phyloP scores from a whole-genome alignment of 2,329 filamentous ascomycete species.

The Ophiosphaerella korrae region DNA sequence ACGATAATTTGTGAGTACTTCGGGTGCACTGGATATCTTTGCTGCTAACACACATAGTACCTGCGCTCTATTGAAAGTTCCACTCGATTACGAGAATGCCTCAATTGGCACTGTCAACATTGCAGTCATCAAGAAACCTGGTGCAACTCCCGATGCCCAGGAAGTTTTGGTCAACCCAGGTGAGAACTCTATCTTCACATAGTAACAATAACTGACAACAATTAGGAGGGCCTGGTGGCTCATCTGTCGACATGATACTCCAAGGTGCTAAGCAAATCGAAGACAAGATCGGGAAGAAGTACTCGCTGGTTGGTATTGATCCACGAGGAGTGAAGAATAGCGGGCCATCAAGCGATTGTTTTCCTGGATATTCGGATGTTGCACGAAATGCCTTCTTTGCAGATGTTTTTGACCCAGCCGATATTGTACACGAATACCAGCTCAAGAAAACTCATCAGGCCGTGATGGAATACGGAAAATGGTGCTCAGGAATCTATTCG shows the following conservation, averaged over 20 bases:
- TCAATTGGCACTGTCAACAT: slow-evolving; percentile 17
- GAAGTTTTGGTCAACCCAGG: slow-evolving; percentile 24
- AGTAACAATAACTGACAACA: too few species aligned
- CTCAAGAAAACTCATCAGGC: slow-evolving; percentile 16
- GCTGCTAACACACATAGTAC: slow-evolving; percentile 1
- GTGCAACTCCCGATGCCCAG: slow-evolving; percentile 8
- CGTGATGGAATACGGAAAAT: slow-evolving; percentile 20
- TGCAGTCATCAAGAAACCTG: slow-evolving; percentile 18
- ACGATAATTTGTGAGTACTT: slow-evolving; percentile 1
- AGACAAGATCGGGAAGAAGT: slow-evolving; percentile 18
- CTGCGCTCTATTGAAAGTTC: slow-evolving; percentile 22
- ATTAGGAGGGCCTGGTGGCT: slow-evolving; percentile 36
- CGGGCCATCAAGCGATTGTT: slow-evolving; percentile 13
- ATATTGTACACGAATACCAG: slow-evolving; percentile 8
- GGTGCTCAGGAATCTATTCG: slow-evolving; percentile 19
- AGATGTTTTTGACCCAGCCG: slow-evolving; percentile 3
- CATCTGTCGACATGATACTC: slow-evolving; percentile 26
- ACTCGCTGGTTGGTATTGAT: slow-evolving; percentile 44
- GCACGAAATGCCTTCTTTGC: slow-evolving; percentile 7
- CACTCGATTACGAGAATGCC: slow-evolving; percentile 22
- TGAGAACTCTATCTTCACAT: too few species aligned
- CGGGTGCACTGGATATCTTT: too few species aligned
- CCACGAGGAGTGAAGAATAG: slow-evolving; percentile 33
- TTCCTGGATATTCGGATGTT: slow-evolving; percentile 5
- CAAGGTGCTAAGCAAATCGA: not conserved